Conservation (phyloP, 768 basidiomycete species). For the Dictyophora rubrovolvata region DNA sequence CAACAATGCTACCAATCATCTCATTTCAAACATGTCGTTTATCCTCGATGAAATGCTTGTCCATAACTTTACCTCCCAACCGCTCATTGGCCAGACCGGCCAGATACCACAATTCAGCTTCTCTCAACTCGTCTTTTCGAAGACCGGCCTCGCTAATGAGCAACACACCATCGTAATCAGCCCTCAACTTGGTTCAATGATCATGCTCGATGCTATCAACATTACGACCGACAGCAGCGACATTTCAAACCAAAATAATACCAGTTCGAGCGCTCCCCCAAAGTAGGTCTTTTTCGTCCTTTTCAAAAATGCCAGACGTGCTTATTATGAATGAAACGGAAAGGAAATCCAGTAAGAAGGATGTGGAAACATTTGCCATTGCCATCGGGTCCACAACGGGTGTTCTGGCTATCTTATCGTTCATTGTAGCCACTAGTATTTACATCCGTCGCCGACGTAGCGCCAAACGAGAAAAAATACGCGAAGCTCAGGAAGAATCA, state of each 20-base stretch:
- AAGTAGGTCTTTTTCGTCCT: constrained; percentile 26
- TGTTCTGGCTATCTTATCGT: constrained; percentile 35
- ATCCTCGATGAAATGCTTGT: constrained; percentile 28
- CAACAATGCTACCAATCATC: constrained; percentile 20
- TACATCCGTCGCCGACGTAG: constrained; percentile 35
- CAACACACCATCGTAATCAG: constrained; percentile 34
- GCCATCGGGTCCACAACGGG: constrained; percentile 44
- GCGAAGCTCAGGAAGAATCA: constrained; percentile 16
- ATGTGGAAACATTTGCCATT: constrained; percentile 40
- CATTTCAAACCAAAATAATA: neutral
- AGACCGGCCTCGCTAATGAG: constrained; percentile 24
- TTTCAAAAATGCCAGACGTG: constrained; percentile 1
- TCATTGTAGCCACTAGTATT: constrained; percentile 42
- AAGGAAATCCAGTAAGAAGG: constrained; percentile 12
- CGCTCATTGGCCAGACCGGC: too few relatives aligned
- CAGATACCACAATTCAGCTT: constrained; percentile 22
- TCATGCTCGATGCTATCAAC: constrained; percentile 40
- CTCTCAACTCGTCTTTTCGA: constrained; percentile 29
- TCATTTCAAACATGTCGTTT: constrained; percentile 35
- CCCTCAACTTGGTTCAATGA: constrained; percentile 34
- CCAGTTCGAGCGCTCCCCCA: constrained; percentile 12
- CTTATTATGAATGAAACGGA: neutral
- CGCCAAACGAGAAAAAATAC: constrained; percentile 29
- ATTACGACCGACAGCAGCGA: constrained; percentile 23
- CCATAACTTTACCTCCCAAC: constrained; percentile 20